Conservation (phyloP, 108 stramenopile genomes). For the Skeletonema potamos region DNA sequence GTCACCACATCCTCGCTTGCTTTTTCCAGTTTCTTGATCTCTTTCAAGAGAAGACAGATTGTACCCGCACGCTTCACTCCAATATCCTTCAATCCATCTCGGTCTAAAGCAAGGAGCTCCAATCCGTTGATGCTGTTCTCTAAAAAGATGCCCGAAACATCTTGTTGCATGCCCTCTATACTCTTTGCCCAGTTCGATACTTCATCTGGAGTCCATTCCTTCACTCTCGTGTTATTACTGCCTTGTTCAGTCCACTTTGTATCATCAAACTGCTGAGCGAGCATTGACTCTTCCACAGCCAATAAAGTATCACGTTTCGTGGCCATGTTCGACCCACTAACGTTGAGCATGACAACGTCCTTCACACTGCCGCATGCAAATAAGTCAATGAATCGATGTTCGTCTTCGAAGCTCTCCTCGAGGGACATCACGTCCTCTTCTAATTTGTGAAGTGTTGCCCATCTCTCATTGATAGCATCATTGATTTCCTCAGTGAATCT, state of each 20-base stretch:
- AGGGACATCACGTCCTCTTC: conserved; percentile 2
- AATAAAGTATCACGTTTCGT: conserved; percentile 20
- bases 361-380: conserved; percentile 11
- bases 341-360: conserved; percentile 28
- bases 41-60: conserved; percentile 19
- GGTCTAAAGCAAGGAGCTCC: conserved; percentile 29
- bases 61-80: conserved; percentile 22
- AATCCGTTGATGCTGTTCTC: conserved; percentile 24
- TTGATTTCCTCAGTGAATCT: conserved; percentile 27
- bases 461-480: conserved; percentile 17
- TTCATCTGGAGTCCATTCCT: conserved; percentile 16
- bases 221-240: background rate
- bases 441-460: conserved; percentile 1
- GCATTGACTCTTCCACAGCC: conserved; percentile 18
- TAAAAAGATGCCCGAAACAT: conserved; percentile 12
- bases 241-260: conserved; percentile 13
- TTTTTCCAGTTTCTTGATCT: conserved; percentile 19
- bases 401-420: conserved; percentile 26
- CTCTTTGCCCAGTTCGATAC: conserved; percentile 15
- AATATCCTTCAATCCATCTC: conserved; percentile 28
- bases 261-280: conserved; percentile 25
- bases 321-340: conserved; percentile 36
- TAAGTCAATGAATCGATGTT: conserved; percentile 10
- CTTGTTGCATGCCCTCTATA: conserved; percentile 21
- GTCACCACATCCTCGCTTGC: conserved; percentile 11